Conservation (phyloP, 495 filamentous ascomycete species). For the Viridothelium virens region DNA sequence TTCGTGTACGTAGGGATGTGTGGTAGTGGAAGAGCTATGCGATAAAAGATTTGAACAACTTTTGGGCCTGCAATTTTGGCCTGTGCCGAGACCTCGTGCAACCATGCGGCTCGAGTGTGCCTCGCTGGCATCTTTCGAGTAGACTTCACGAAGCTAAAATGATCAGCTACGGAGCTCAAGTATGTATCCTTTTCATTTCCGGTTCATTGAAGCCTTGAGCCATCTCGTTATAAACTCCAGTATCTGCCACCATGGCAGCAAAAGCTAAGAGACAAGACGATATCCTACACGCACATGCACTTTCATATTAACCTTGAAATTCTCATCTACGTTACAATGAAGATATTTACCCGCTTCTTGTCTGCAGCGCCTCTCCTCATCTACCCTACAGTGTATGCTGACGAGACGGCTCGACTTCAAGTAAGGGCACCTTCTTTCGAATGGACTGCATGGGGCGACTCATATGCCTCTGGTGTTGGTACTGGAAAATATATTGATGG, state of each 20-base stretch:
- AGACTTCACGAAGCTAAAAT: not conserved
- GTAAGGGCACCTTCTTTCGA: constrained; percentile 4
- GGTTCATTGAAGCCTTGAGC: not conserved
- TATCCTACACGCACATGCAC: not conserved
- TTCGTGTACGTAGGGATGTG: not conserved
- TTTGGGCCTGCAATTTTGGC: not conserved
- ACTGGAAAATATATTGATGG: constrained; percentile 26
- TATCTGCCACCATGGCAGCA: not conserved
- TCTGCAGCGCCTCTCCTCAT: constrained; percentile 2
- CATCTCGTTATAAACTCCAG: not conserved
- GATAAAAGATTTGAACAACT: not conserved
- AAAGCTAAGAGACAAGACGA: not conserved
- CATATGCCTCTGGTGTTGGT: constrained; percentile 7
- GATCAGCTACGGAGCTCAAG: not conserved
- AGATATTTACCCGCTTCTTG: not conserved
- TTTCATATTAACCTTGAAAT: not conserved
- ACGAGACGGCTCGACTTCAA: constrained; percentile 4
- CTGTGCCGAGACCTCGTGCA: not conserved
- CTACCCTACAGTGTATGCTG: not conserved
- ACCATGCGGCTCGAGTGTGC: not conserved
- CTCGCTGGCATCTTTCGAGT: not conserved
- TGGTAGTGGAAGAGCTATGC: not conserved
- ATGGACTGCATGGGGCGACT: constrained; percentile 9
- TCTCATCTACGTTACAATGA: not conserved
- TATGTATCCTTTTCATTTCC: constrained; percentile 5